Evolutionary conservation across 495 filamentous ascomycete species (phyloP), one percentile per base, ranked within the genome.

Genomic region (Terfezia boudieri): DNA sequence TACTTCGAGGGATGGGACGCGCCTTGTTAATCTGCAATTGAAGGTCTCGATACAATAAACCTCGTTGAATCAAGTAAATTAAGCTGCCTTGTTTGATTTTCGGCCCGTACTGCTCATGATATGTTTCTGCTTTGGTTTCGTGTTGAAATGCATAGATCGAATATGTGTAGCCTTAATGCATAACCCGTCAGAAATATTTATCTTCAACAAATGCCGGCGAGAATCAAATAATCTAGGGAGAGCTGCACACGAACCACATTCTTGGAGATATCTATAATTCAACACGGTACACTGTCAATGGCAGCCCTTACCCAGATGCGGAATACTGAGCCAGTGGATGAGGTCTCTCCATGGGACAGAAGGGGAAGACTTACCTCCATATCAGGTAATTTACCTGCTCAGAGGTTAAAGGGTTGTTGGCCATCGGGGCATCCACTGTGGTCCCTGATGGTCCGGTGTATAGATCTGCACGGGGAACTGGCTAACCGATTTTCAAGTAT

Each of bases 361-460:
- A 46, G 41, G 41, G 23, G 14, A 38, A 53, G 17, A 76, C 85
- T 69, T 76, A 95, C 85, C 87, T 87, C 84, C 87, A 94, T 73
- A 98, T 84, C 71, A 98, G 74, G 74, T 89, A 96, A 76, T 96
- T 98, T 73, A 96, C 78, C 71, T 89, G 82, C 73, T 95, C 79
- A 58, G 86, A 89, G 68, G 84, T 82, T 64, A 98, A 76, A 61
- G 71, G 55, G 51, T 51, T 62, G 41, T 20, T 46, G 41, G 41
- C 41, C 41, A 46, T 46, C 41, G 41, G 12, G 41, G 41, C 41
- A 46, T 46, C 41, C 41, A 46, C 41, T 46, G 8, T 14, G 41
- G 14, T 14, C 3, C 37, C 54, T 43, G 55, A 53, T 53, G 49
- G 49, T 55, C 52, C 51, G 41, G 49, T 23, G 49, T 52, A 9